Percentiles rank a stretch among this genome's conserved stretches.
These are phyloP conservation scores for Plasmodium coatneyi DNA, from an alignment of 169 alveolate species.

Conservation along the genomic window DNA sequence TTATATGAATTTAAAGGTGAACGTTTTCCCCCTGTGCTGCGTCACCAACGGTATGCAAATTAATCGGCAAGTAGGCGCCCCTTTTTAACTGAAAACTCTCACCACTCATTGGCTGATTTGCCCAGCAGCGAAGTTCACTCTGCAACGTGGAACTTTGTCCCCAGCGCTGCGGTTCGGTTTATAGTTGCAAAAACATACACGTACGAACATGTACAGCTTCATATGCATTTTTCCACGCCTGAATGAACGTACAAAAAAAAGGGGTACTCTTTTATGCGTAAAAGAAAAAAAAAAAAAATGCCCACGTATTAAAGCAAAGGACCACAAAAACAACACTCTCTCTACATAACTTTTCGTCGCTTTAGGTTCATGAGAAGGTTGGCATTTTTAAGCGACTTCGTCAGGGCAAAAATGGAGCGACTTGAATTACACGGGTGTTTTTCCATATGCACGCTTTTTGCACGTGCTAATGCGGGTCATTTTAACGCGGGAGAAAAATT, in stretches of 20 bases:
- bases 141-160: neutral
- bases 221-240: neutral
- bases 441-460: neutral
- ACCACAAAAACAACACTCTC: neutral
- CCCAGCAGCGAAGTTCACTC: neutral
- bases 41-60: neutral
- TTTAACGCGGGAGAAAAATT: neutral
- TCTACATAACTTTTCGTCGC: neutral
- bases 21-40: neutral
- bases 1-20: neutral
- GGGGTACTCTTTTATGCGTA: neutral
- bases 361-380: neutral
- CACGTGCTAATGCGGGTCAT: neutral
- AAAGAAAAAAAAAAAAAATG: neutral
- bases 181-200: neutral
- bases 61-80: neutral
- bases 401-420: neutral
- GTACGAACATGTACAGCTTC: neutral
- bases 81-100: neutral
- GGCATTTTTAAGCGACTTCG: neutral
- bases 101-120: neutral
- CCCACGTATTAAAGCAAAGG: neutral
- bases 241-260: neutral
- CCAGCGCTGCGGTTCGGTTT: neutral
- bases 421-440: neutral